Conservation (phyloP, 106 monocot genomes). For the Dendrobium huoshanense region DNA sequence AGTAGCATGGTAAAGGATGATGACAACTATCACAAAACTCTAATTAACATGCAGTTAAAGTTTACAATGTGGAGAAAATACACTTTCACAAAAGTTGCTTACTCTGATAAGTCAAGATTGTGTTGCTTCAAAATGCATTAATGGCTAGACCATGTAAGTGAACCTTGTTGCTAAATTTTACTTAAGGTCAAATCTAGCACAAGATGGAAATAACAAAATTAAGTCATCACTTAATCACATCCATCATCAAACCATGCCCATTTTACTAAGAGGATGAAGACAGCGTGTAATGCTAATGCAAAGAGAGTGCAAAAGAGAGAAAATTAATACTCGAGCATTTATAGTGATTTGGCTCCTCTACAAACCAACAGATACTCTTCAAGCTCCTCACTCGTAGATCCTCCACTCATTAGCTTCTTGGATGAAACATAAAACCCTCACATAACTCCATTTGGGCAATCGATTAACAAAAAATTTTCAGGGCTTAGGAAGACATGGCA, state of each 20-base stretch:
- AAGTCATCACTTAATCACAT: neutral
- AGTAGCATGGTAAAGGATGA: neutral
- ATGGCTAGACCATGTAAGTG: neutral
- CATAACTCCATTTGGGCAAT: neutral
- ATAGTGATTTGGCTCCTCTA: no score
- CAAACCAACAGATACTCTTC: neutral
- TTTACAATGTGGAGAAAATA: neutral
- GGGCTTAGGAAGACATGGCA: neutral
- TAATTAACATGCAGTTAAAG: neutral
- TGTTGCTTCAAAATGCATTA: neutral
- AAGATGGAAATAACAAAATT: neutral
- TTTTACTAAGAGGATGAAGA: no score
- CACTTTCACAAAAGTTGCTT: neutral
- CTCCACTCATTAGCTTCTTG: neutral
- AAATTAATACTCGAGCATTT: no score
- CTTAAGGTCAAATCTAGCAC: neutral
- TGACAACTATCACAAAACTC: neutral
- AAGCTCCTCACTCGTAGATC: neutral
- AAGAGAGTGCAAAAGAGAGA: no score
- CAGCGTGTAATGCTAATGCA: no score
- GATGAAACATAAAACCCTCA: neutral
- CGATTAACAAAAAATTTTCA: no score
- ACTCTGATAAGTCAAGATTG: neutral
- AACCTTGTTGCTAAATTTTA: neutral
- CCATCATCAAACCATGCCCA: neutral